phyloP scores from a whole-genome alignment of 2,329 filamentous ascomycete genomes.

The Scytalidium lignicola region DNA sequence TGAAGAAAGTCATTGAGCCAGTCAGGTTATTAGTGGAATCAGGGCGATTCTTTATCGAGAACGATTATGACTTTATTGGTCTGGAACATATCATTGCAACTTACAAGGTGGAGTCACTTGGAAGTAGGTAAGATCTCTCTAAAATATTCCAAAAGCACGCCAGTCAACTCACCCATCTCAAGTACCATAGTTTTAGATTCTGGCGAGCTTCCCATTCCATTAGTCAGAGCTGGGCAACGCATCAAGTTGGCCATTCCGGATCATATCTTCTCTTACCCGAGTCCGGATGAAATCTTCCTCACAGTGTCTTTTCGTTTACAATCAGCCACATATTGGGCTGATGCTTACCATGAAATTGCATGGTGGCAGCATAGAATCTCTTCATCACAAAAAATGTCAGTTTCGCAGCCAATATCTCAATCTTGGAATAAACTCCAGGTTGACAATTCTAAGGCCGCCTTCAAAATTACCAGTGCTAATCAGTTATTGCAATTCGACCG shows the following conservation, averaged over 20 bases:
- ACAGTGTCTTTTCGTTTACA: conserved; percentile 40
- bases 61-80: conserved; percentile 48
- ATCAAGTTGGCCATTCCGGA: conserved; percentile 30
- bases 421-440: conserved; percentile 5
- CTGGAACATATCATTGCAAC: conserved; percentile 43
- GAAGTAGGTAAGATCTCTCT: conserved; percentile 32
- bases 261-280: conserved; percentile 8
- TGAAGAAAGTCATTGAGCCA: conserved; percentile 54
- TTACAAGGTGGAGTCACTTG: conserved; percentile 40
- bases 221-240: conserved; percentile 33
- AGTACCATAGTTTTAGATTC: conserved; percentile 26
- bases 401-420: conserved; percentile 13
- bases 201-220: conserved; percentile 36
- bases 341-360: conserved; percentile 47
- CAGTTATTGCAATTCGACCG: conserved; percentile 41
- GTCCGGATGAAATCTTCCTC: conserved; percentile 37
- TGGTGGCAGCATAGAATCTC: conserved; percentile 45
- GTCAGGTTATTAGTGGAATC: conserved; percentile 37
- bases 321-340: conserved; percentile 43
- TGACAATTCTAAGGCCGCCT: conserved; percentile 14
- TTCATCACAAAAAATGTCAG: conserved; percentile 17
- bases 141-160: conserved; percentile 6
- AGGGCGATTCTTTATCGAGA: conserved; percentile 31
- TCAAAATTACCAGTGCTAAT: conserved; percentile 26
- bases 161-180: conserved; percentile 1